Percentiles rank a stretch among this genome's conserved stretches.
These are phyloP conservation scores for Manihot esculenta DNA, from an alignment of 441 rosid genomes.

Conservation along the genomic window DNA sequence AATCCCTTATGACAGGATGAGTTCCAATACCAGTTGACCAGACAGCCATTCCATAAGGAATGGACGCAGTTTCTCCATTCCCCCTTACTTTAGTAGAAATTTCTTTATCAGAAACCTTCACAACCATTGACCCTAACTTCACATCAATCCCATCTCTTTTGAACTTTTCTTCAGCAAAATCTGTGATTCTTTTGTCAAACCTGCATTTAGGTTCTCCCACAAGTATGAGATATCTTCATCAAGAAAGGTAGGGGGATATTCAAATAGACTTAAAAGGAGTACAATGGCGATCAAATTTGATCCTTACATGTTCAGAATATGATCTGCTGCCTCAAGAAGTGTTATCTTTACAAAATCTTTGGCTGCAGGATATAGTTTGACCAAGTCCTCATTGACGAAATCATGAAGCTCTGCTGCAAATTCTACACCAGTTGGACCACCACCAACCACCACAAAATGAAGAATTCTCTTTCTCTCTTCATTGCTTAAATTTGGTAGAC, in stretches of 20 bases:
- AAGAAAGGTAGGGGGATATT: constrained; percentile 1
- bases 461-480: constrained; percentile 86
- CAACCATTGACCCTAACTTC: constrained; percentile 88
- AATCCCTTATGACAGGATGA: constrained; percentile 78
- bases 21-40: constrained; percentile 99
- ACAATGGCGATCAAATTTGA: not conserved
- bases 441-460: constrained; percentile 97
- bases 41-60: constrained; percentile 92
- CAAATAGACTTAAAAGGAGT: not conserved
- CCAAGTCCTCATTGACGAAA: constrained; percentile 78
- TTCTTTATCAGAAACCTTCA: constrained; percentile 68
- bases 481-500: constrained; percentile 74
- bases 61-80: constrained; percentile 49
- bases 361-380: constrained; percentile 70
- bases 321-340: constrained; percentile 93
- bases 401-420: constrained; percentile 98
- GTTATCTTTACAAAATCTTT: constrained; percentile 64
- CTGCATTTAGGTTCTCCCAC: constrained; percentile 37
- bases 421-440: constrained; percentile 99
- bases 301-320: constrained; percentile 81
- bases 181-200: constrained; percentile 98
- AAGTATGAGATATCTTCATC: constrained; percentile 14
- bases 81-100: constrained; percentile 72
- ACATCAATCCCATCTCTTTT: constrained; percentile 87
- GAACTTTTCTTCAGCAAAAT: constrained; percentile 90